These are phyloP conservation scores for Ophiostoma ulmi DNA, from an alignment of 2,329 filamentous ascomycete genomes.

Conservation along the genomic window DNA sequence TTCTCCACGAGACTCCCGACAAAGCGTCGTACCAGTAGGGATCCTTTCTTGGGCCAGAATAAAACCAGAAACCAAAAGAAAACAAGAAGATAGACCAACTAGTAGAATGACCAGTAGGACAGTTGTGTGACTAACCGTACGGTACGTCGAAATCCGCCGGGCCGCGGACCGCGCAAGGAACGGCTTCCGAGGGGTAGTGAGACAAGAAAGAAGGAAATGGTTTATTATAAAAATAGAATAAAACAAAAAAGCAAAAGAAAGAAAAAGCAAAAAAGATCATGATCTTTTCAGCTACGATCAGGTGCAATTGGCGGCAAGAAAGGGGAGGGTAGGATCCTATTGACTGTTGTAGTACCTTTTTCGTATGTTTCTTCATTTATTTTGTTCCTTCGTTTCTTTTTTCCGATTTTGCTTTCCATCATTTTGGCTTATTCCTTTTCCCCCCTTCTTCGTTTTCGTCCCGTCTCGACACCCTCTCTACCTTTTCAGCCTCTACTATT, in stretches of 20 bases:
- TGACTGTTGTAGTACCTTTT: not conserved
- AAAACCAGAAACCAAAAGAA: not conserved
- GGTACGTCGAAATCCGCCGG: not conserved
- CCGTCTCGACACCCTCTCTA: not conserved
- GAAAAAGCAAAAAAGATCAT: not conserved
- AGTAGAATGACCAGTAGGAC: not conserved
- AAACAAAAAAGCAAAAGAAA: not conserved
- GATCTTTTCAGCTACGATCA: slow-evolving; percentile 6
- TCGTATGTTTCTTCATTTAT: not conserved
- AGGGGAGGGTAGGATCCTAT: not conserved
- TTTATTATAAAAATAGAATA: too few relatives aligned
- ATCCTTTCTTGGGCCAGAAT: not conserved
- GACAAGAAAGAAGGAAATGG: not conserved
- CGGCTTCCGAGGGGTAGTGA: not conserved
- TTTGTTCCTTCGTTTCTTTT: not conserved
- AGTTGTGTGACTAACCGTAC: not conserved
- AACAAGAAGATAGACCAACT: too few relatives aligned
- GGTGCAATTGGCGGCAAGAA: not conserved
- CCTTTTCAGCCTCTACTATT: not conserved
- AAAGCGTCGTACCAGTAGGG: not conserved
- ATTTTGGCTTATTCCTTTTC: not conserved
- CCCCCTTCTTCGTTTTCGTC: not conserved
- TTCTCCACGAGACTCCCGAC: not conserved
- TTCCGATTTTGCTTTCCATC: not conserved
- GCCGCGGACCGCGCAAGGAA: not conserved